Evolutionary conservation across 2,329 filamentous ascomycete species (phyloP).

Genomic region (Penicillium polonicum): DNA sequence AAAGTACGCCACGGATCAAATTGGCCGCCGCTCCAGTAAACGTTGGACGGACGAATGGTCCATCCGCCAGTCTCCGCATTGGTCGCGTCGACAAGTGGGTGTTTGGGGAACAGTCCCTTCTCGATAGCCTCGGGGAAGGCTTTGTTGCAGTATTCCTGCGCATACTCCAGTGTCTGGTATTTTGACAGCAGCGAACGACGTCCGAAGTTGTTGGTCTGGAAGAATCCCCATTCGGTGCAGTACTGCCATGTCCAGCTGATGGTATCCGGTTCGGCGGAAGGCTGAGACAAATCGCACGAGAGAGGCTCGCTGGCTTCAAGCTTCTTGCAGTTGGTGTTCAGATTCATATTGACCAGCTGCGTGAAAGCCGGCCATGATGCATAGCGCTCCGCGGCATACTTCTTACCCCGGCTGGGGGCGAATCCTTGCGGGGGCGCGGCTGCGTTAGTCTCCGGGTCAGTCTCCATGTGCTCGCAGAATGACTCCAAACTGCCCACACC

Average conservation of each 20-base stretch:
- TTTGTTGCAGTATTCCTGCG: constrained; percentile 48
- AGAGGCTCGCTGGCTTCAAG: constrained; percentile 21
- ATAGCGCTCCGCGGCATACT: constrained; percentile 45
- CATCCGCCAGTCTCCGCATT: constrained; percentile 53
- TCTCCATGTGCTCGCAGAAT: constrained; percentile 51
- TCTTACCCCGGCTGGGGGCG: constrained; percentile 41
- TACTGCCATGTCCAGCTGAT: constrained; percentile 54
- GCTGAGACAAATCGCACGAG: constrained; percentile 41
- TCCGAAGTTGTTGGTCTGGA: constrained; percentile 51
- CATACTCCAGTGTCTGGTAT: constrained; percentile 48
- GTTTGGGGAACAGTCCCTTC: constrained; percentile 42
- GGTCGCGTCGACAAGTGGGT: constrained; percentile 39
- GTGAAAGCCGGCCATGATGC: constrained; percentile 42
- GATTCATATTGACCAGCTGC: constrained; percentile 39
- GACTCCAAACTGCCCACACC: constrained; percentile 34
- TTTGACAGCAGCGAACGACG: constrained; percentile 48
- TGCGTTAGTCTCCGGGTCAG: constrained; percentile 38
- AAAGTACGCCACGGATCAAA: constrained; percentile 55
- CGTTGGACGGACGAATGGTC: constrained; percentile 52
- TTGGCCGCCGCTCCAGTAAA: constrained; percentile 52
- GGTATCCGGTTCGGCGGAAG: constrained; percentile 34
- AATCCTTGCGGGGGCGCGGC: constrained; percentile 44
- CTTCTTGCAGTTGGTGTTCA: constrained; percentile 44
- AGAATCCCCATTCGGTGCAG: constrained; percentile 55
- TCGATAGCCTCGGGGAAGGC: constrained; percentile 48